phyloP scores from a whole-genome alignment of 345 rosid species.

The Populus deltoides region DNA sequence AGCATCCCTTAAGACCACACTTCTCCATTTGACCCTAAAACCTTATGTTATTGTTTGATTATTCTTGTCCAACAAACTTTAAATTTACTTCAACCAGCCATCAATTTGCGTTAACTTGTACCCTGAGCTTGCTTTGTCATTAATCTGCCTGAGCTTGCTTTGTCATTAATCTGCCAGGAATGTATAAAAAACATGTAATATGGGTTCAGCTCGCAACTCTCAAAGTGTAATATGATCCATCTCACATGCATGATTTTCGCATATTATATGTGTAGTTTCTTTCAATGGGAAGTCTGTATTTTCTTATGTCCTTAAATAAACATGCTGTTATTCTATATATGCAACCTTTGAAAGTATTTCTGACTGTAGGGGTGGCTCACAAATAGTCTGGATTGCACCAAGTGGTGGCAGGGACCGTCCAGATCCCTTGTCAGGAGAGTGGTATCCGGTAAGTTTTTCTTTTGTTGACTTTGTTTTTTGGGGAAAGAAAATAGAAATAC shows the following conservation, averaged over 20 bases:
- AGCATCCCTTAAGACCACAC: too few species aligned
- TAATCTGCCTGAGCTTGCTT: too few species aligned
- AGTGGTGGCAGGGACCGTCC: conserved; percentile 99
- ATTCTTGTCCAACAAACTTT: too few species aligned
- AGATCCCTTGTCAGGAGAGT: conserved; percentile 69
- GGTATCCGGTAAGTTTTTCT: conserved; percentile 68
- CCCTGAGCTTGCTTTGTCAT: too few species aligned
- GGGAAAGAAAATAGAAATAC: background rate
- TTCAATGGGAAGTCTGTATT: background rate
- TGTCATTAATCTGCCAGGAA: too few species aligned
- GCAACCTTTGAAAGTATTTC: conserved; percentile 12
- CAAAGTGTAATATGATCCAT: background rate
- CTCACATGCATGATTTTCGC: background rate
- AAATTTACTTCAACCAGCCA: too few species aligned
- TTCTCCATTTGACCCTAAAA: too few species aligned
- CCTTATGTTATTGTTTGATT: too few species aligned
- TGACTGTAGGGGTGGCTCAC: conserved; percentile 70
- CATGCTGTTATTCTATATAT: background rate
- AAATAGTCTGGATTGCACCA: conserved; percentile 90
- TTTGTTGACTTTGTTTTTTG: background rate
- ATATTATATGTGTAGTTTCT: background rate
- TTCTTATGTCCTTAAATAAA: conserved; percentile 4
- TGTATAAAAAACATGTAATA: too few species aligned
- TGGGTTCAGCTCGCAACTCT: too few species aligned
- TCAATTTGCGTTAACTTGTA: too few species aligned